A percentile compares a stretch with the other conserved stretches of the same genome.
phyloP scores from a whole-genome alignment of 2,329 filamentous ascomycete species.

The Arthrinium puccinioides region DNA sequence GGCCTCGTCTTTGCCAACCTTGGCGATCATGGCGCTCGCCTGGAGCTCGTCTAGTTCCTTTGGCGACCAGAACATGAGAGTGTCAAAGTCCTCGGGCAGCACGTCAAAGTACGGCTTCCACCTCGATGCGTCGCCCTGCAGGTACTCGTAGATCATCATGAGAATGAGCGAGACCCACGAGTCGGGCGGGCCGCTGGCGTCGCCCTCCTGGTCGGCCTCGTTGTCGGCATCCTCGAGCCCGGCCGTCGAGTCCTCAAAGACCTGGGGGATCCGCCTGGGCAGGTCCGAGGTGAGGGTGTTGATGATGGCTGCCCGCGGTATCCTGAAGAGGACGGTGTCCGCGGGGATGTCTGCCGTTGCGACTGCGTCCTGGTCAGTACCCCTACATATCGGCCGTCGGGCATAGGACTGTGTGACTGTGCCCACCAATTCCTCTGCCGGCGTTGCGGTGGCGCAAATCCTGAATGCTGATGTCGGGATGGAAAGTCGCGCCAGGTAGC shows the following conservation, averaged over 20 bases:
- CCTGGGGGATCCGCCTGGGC: constrained; percentile 44
- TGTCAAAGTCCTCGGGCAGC: constrained; percentile 67
- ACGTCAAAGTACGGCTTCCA: constrained; percentile 78
- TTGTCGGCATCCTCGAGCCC: constrained; percentile 26
- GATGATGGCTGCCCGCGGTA: constrained; percentile 66
- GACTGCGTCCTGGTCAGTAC: constrained; percentile 41
- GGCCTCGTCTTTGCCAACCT: constrained; percentile 68
- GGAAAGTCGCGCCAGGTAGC: constrained; percentile 45
- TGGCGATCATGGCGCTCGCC: constrained; percentile 66
- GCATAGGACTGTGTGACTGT: too few species aligned
- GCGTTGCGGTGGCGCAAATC: constrained; percentile 44
- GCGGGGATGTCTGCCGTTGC: constrained; percentile 61
- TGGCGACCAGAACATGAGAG: constrained; percentile 81
- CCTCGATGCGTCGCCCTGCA: constrained; percentile 49
- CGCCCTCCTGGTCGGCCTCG: constrained; percentile 29
- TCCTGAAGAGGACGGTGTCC: constrained; percentile 73
- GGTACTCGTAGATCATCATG: constrained; percentile 70
- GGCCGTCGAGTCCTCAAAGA: constrained; percentile 35
- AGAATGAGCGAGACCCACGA: constrained; percentile 60
- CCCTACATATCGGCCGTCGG: constrained; percentile 2
- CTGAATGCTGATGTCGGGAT: constrained; percentile 41
- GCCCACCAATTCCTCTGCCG: constrained; percentile 46
- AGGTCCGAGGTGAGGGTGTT: constrained; percentile 66
- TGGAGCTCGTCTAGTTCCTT: constrained; percentile 66
- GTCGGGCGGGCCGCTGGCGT: constrained; percentile 30